Conservation (phyloP, 2,329 filamentous ascomycete genomes). For the Juglanconis juglandina region DNA sequence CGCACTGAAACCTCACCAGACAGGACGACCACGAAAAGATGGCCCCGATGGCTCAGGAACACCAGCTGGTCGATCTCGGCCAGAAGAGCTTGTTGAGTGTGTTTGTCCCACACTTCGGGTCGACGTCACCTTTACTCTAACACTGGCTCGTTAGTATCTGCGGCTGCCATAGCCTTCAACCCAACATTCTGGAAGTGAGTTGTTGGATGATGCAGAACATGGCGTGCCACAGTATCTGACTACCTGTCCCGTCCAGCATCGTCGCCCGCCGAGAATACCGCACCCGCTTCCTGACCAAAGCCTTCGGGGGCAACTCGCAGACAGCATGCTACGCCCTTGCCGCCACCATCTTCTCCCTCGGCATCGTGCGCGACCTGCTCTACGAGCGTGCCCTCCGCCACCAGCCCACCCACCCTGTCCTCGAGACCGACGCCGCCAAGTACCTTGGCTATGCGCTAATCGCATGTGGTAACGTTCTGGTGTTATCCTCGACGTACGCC, state of each 20-base stretch:
- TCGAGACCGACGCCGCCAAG: constrained; percentile 58
- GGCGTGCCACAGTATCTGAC: neutral
- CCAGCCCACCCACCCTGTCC: constrained; percentile 70
- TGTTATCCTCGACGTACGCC: constrained; percentile 84
- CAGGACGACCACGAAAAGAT: constrained; percentile 2
- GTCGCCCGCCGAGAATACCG: constrained; percentile 64
- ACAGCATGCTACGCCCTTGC: constrained; percentile 88
- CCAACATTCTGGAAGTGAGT: constrained; percentile 99
- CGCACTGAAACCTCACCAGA: neutral
- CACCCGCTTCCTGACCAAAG: constrained; percentile 81
- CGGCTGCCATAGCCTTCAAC: constrained; percentile 83
- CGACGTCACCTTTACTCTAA: constrained; percentile 16
- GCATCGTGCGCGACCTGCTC: constrained; percentile 80
- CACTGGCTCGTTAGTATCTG: constrained; percentile 60
- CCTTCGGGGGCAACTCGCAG: constrained; percentile 75
- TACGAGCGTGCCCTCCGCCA: constrained; percentile 80
- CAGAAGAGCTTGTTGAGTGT: constrained; percentile 65
- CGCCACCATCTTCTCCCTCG: constrained; percentile 83
- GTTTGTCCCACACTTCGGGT: constrained; percentile 34
- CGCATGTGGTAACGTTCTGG: constrained; percentile 73
- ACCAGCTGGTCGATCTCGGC: constrained; percentile 57
- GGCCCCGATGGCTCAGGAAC: constrained; percentile 10
- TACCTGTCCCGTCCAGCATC: constrained; percentile 6
- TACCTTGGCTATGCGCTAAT: constrained; percentile 70
- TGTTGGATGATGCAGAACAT: constrained; percentile 8